Evolutionary conservation across 352 stramenopile genomes (phyloP).

Genomic region (Phytopythium cucurbitacearum): DNA sequence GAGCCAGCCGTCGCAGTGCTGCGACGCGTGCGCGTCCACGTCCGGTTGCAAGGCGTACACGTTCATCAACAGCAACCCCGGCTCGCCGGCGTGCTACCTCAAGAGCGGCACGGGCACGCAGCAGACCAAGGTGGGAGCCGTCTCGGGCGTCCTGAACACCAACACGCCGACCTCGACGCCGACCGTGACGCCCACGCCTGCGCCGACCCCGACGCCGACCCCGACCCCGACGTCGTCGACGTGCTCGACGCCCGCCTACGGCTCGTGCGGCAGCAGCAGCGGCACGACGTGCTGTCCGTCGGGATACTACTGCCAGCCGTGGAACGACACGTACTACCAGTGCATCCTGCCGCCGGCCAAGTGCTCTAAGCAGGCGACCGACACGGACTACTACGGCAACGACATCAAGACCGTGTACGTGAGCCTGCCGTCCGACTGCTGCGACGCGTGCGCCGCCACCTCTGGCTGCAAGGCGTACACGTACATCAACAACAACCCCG

Average conservation of each 20-base stretch:
- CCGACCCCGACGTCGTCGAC: not conserved
- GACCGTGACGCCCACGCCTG: not conserved
- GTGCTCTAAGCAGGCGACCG: conserved; percentile 22
- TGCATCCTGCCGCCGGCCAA: conserved; percentile 26
- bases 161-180: conserved; percentile 1
- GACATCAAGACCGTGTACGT: conserved; percentile 44
- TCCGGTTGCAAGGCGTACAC: conserved; percentile 39
- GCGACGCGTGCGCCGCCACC: conserved; percentile 28
- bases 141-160: conserved; percentile 16
- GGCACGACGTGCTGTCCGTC: conserved; percentile 25
- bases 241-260: conserved; percentile 16
- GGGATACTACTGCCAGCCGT: conserved; percentile 40
- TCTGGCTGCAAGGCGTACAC: conserved; percentile 39
- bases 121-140: conserved; percentile 12
- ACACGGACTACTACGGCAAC: conserved; percentile 41
- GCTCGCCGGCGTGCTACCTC: conserved; percentile 32
- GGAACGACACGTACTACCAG: conserved; percentile 34
- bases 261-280: conserved; percentile 7
- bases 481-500: conserved; percentile 40
- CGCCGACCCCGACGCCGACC: not conserved
- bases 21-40: conserved; percentile 28
- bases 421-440: conserved; percentile 29
- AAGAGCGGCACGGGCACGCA: conserved; percentile 21
- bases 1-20: conserved; percentile 29
- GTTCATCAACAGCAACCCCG: conserved; percentile 40